Evolutionary conservation across 495 filamentous ascomycete species (phyloP).

Genomic region (Podospora appendiculata): DNA sequence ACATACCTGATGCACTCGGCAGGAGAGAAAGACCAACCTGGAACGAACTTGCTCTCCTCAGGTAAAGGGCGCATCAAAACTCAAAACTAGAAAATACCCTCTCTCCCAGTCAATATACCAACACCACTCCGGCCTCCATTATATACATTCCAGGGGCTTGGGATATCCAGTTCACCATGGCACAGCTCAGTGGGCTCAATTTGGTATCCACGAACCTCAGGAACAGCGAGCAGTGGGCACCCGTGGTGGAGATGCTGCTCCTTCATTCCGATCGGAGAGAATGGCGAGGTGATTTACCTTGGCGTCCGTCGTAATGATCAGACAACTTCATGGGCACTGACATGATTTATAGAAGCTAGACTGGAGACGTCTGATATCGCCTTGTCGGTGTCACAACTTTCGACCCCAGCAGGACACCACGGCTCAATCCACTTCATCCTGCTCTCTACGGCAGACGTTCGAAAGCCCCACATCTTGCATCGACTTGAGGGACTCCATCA

Average conservation of each 20-base stretch:
- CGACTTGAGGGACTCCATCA: conserved; percentile 44
- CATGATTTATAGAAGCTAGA: conserved; percentile 42
- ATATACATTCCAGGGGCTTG: no score
- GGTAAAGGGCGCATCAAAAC: conserved; percentile 1
- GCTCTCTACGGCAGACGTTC: conserved; percentile 41
- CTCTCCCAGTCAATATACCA: no score
- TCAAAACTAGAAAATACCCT: no score
- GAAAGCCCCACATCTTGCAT: conserved; percentile 13
- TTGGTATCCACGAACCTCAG: conserved; percentile 30
- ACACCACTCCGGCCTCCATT: no score
- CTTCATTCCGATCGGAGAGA: conserved; percentile 1
- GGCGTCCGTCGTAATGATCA: background rate
- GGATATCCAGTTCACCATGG: no score
- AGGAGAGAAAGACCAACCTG: background rate
- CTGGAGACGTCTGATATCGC: conserved; percentile 49
- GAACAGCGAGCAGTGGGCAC: conserved; percentile 17
- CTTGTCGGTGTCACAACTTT: conserved; percentile 26
- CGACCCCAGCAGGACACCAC: conserved; percentile 4
- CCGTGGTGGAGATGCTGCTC: conserved; percentile 3
- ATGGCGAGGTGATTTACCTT: conserved; percentile 39
- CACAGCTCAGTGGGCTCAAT: no score
- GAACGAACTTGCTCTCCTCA: conserved; percentile 40
- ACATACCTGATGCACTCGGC: background rate
- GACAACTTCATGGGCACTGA: no score
- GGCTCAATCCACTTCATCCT: conserved; percentile 44